Evolutionary conservation across 2,329 filamentous ascomycete species (phyloP), one percentile per base, ranked within the genome.

Genomic region (Colletotrichum viniferum): DNA sequence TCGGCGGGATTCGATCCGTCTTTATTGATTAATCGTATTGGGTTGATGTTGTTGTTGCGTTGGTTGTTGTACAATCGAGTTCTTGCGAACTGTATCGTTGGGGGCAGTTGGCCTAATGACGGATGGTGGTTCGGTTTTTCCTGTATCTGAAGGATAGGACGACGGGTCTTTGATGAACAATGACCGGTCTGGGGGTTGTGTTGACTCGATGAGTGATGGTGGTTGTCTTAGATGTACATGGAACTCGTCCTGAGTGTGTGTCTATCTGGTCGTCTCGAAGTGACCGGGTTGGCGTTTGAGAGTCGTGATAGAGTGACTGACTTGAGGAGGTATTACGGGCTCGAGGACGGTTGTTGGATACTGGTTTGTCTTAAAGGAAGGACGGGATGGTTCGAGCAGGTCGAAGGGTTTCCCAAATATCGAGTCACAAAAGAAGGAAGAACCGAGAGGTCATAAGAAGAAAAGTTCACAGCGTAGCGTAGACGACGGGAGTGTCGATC

Each of bases 351-450:
- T 71, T 78, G 76, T 73, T 72, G 74, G 58, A 69, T 77, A 78
- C 64, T 69, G 76, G 73, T 79, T 77, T 80, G 78, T 76, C 77
- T 78, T 81, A 82, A 89, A 88, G 82, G 87, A 88, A 85, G 84
- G 86, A 84, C 83, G 82, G 81, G 83, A 82, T 83, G 79, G 76
- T 80, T 76, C 70, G 78, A 78, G 61, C 62, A 72, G 68, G 78
- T 78, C 77, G 81, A 84, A 81, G 79, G 81, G 81, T 84, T 86
- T 86, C 86, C 83, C 85, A 83, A 84, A 82, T 81, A 81, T 82
- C 84, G 83, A 88, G 84, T 84, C 83, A 85, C 80, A 84, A 87
- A 87, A 85, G 83, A 87, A 87, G 85, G 83, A 87, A 86, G 86
- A 87, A 86, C 85, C 85, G 84, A 85, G 85, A 85, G 84, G 84